Percentiles rank a stretch among this genome's conserved stretches.
phyloP scores from a whole-genome alignment of 805 yeast genomes.

The Lipomyces kockii region DNA sequence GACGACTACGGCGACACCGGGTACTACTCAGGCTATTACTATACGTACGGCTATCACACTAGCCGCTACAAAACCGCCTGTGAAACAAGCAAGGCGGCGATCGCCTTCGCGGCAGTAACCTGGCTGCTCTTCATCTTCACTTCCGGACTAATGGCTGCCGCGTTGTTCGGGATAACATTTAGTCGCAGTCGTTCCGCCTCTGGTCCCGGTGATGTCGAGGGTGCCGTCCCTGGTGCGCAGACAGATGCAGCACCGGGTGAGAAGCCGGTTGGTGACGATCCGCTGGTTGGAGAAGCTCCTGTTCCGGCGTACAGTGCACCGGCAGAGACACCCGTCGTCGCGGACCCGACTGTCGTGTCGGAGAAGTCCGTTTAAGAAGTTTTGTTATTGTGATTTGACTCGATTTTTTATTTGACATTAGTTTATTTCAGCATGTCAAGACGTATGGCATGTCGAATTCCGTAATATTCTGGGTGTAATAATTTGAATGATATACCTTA shows the following conservation, averaged over 20 bases:
- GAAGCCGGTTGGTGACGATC: background rate
- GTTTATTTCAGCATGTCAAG: too few species aligned
- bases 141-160: slow-evolving; percentile 5
- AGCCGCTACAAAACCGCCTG: slow-evolving; percentile 17
- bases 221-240: slow-evolving; percentile 53
- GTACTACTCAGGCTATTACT: background rate
- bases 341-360: background rate
- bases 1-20: too few species aligned
- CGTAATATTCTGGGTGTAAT: too few species aligned
- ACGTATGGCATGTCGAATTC: too few species aligned
- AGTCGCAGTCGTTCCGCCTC: slow-evolving; percentile 79
- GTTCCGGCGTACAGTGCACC: background rate
- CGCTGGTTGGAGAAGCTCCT: background rate
- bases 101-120: slow-evolving; percentile 33
- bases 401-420: background rate
- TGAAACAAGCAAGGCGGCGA: slow-evolving; percentile 34
- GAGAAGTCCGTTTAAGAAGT: background rate
- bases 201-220: slow-evolving; percentile 76
- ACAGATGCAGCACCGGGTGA: background rate
- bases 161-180: background rate
- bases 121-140: slow-evolving; percentile 28
- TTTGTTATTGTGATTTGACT: background rate
- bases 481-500: too few species aligned
- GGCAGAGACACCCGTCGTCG: background rate
- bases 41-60: background rate